These are phyloP conservation scores for Fusarium coffeatum DNA, from an alignment of 2,329 filamentous ascomycete species.

Conservation along the genomic window DNA sequence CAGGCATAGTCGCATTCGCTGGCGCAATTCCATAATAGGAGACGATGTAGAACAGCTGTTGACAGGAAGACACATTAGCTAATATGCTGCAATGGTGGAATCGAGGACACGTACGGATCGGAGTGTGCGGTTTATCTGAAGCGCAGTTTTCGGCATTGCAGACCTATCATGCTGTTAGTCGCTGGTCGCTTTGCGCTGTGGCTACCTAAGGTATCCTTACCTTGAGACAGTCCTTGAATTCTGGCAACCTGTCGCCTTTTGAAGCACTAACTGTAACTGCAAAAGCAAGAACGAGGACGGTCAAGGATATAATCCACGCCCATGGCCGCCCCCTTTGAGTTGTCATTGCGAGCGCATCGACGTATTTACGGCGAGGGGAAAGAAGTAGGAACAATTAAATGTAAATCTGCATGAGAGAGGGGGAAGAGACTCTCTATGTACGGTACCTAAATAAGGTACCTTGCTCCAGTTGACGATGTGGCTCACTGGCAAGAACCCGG, in stretches of 20 bases:
- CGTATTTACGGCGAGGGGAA: conserved; percentile 16
- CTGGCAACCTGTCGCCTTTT: conserved; percentile 83
- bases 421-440: neutral
- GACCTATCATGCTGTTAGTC: conserved; percentile 65
- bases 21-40: conserved; percentile 92
- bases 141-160: conserved; percentile 86
- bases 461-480: conserved; percentile 39
- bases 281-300: conserved; percentile 56
- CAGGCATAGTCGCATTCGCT: conserved; percentile 98
- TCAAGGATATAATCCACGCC: conserved; percentile 48
- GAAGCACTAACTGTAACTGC: conserved; percentile 72
- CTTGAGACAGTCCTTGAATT: conserved; percentile 88
- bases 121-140: conserved; percentile 65
- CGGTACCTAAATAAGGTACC: neutral
- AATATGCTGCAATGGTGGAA: conserved; percentile 7
- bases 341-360: conserved; percentile 52
- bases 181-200: neutral
- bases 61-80: conserved; percentile 34
- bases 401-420: conserved; percentile 23
- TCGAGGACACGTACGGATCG: conserved; percentile 72
- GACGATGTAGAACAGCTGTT: conserved; percentile 81
- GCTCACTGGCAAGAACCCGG: conserved; percentile 23
- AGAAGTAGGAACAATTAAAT: conserved; percentile 3
- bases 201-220: conserved; percentile 58
- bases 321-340: conserved; percentile 50